A percentile compares a stretch with the other conserved stretches of the same genome.
Conservation (phyloP, 805 yeast species). For the Sugiyamaella floridensis region DNA sequence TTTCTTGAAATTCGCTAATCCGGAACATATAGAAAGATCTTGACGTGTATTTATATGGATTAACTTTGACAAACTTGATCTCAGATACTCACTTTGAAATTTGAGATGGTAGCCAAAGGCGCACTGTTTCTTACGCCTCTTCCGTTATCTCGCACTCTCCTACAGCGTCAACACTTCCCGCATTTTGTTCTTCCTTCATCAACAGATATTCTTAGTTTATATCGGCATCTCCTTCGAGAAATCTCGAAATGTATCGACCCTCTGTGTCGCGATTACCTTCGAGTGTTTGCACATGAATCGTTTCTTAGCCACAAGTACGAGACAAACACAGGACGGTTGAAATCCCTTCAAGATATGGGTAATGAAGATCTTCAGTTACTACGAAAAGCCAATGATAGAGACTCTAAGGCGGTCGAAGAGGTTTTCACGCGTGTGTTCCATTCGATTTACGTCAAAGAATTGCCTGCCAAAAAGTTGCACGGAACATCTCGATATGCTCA, state of each 20-base stretch:
- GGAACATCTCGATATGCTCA: neutral
- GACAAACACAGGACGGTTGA: slow-evolving; percentile 9
- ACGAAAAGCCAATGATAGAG: slow-evolving; percentile 6
- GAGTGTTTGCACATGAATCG: slow-evolving; percentile 8
- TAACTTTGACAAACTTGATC: neutral
- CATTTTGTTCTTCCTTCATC: slow-evolving; percentile 11
- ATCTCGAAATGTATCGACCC: slow-evolving; percentile 17
- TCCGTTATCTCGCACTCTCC: neutral
- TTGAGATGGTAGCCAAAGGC: neutral
- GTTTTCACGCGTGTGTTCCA: slow-evolving; percentile 16
- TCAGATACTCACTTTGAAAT: neutral
- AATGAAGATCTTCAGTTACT: slow-evolving; percentile 10
- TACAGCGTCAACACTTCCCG: slow-evolving; percentile 11
- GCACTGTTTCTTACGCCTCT: neutral
- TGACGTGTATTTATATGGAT: no score
- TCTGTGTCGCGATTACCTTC: slow-evolving; percentile 14
- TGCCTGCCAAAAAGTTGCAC: slow-evolving; percentile 14
- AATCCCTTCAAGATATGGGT: slow-evolving; percentile 14
- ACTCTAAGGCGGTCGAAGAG: slow-evolving; percentile 7
- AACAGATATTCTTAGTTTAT: slow-evolving; percentile 7
- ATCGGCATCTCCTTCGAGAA: slow-evolving; percentile 9
- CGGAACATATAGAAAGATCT: no score
- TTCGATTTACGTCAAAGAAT: slow-evolving; percentile 10
- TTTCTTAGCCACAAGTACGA: slow-evolving; percentile 20
- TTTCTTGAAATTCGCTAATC: neutral